Evolutionary conservation across 768 basidiomycete genomes (phyloP).

Genomic region (Xerocomellus dryophilus): DNA sequence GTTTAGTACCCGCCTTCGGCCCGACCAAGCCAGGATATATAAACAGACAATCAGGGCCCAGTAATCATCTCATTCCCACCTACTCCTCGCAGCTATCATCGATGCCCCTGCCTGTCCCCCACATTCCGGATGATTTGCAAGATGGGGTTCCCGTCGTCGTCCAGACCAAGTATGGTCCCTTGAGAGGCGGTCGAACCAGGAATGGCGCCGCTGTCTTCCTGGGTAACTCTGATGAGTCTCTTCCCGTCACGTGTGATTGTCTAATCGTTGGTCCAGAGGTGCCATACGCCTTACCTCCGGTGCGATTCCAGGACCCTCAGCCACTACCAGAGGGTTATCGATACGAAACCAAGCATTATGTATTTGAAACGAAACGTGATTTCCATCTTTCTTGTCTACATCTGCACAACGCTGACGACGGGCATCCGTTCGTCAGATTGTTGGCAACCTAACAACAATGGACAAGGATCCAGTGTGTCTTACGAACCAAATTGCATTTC

Average conservation of each 20-base stretch:
- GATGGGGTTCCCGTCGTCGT: constrained; percentile 23
- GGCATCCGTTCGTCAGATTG: constrained; percentile 39
- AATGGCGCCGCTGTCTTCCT: constrained; percentile 65
- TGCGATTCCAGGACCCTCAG: constrained; percentile 61
- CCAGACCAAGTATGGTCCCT: constrained; percentile 51
- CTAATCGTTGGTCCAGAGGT: constrained; percentile 45
- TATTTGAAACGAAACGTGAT: constrained; percentile 55
- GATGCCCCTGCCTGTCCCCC: constrained; percentile 2
- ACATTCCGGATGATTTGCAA: constrained; percentile 12
- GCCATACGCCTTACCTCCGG: constrained; percentile 66
- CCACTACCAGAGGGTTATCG: constrained; percentile 50
- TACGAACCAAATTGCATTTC: background rate
- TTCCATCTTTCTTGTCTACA: background rate
- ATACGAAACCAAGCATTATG: constrained; percentile 61
- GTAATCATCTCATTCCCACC: background rate
- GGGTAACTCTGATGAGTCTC: constrained; percentile 37
- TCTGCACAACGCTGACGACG: background rate
- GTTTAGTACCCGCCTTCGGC: too few species aligned
- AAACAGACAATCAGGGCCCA: background rate
- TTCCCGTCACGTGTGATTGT: background rate
- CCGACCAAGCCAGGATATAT: background rate
- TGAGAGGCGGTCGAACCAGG: constrained; percentile 57
- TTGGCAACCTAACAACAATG: constrained; percentile 59
- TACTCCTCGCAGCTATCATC: background rate
- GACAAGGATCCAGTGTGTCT: constrained; percentile 49